Percentiles rank a stretch among this genome's conserved stretches.
Evolutionary conservation across 345 rosid genomes (phyloP).

Genomic region (Populus tremula): DNA sequence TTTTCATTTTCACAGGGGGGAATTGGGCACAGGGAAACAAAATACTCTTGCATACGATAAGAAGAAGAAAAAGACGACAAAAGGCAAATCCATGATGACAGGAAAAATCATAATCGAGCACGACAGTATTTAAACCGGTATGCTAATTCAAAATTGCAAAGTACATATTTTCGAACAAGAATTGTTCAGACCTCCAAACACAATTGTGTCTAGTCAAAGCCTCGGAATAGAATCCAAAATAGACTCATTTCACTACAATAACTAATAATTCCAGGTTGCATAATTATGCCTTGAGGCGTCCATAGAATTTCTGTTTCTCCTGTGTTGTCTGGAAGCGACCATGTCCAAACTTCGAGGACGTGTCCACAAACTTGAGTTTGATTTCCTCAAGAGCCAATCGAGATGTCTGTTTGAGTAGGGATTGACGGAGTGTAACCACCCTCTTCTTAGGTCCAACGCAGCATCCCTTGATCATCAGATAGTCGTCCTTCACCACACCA

Average conservation of each 20-base stretch:
- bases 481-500: conserved; percentile 73
- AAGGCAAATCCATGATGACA: not conserved
- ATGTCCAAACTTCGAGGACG: conserved; percentile 69
- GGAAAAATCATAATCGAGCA: too few relatives aligned
- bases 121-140: not conserved
- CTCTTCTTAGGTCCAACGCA: conserved; percentile 90
- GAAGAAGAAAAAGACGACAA: not conserved
- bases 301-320: conserved; percentile 63
- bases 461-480: conserved; percentile 76
- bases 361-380: conserved; percentile 72
- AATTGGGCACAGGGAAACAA: too few relatives aligned
- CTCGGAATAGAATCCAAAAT: not conserved
- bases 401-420: conserved; percentile 69
- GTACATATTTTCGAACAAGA: not conserved
- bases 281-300: conserved; percentile 53
- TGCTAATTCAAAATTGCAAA: not conserved
- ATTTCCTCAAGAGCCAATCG: conserved; percentile 65
- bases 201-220: not conserved
- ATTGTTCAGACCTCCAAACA: not conserved
- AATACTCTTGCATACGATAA: not conserved
- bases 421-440: conserved; percentile 70
- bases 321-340: conserved; percentile 70
- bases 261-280: not conserved
- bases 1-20: too few relatives aligned
- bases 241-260: not conserved